These are phyloP conservation scores for Beauveria sp. DNA, from an alignment of 2,329 filamentous ascomycete genomes.

Conservation along the genomic window DNA sequence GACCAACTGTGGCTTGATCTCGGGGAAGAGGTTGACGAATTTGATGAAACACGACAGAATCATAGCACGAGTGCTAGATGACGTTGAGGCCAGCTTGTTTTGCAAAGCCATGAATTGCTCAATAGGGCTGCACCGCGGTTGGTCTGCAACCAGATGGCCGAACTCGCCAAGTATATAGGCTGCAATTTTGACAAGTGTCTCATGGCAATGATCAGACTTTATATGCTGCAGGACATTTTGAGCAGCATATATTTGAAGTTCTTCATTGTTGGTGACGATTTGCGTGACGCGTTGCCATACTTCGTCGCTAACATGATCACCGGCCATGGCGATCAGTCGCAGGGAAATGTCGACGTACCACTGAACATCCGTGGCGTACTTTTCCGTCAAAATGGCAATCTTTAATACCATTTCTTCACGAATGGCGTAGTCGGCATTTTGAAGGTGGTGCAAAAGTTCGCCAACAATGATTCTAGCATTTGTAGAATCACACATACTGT, in stretches of 20 bases:
- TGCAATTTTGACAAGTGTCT: slow-evolving; percentile 95
- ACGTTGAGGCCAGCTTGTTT: slow-evolving; percentile 80
- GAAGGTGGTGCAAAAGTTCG: slow-evolving; percentile 87
- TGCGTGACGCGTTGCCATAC: slow-evolving; percentile 99
- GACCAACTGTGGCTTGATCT: slow-evolving; percentile 92
- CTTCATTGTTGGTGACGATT: slow-evolving; percentile 98
- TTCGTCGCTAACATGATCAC: slow-evolving; percentile 97
- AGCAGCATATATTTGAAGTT: slow-evolving; percentile 91
- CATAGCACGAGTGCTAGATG: slow-evolving; percentile 84
- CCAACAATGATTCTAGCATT: slow-evolving; percentile 91
- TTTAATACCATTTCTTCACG: slow-evolving; percentile 99
- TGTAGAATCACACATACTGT: slow-evolving; percentile 98
- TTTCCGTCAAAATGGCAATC: slow-evolving; percentile 96
- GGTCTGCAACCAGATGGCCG: slow-evolving; percentile 91
- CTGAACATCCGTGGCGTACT: slow-evolving; percentile 95
- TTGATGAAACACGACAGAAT: slow-evolving; percentile 94
- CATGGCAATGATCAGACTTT: slow-evolving; percentile 88
- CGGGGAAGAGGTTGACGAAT: slow-evolving; percentile 95
- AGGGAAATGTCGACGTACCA: slow-evolving; percentile 99
- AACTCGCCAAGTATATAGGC: slow-evolving; percentile 96
- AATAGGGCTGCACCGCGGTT: slow-evolving; percentile 85
- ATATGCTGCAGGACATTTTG: slow-evolving; percentile 89
- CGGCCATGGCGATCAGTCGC: slow-evolving; percentile 88
- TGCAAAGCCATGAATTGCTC: slow-evolving; percentile 94
- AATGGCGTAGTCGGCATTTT: slow-evolving; percentile 95